phyloP scores from a whole-genome alignment of 768 basidiomycete genomes.

The Amanita jacksonii region DNA sequence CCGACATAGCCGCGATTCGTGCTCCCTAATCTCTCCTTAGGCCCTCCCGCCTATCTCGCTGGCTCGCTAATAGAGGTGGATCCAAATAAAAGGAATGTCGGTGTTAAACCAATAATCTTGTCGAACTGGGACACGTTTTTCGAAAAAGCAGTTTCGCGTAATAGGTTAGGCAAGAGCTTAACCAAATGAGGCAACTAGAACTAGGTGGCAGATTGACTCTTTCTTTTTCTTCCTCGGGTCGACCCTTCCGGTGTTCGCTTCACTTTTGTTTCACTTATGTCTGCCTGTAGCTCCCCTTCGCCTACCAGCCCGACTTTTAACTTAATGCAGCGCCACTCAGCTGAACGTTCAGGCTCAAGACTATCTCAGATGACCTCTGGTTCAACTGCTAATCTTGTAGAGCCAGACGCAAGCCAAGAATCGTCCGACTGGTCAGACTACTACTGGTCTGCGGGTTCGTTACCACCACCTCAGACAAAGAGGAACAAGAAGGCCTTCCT shows the following conservation, averaged over 20 bases:
- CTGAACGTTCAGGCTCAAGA: slow-evolving; percentile 8
- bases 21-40: no score
- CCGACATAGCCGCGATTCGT: no score
- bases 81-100: no score
- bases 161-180: background rate
- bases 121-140: no score
- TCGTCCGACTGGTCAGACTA: slow-evolving; percentile 15
- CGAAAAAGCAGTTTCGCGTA: no score
- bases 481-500: background rate
- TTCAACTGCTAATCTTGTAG: slow-evolving; percentile 13
- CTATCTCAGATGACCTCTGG: slow-evolving; percentile 11
- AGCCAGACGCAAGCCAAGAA: slow-evolving; percentile 13
- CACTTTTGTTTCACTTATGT: no score
- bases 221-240: background rate
- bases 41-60: no score
- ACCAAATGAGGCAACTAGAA: slow-evolving; percentile 8
- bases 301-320: background rate
- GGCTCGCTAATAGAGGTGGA: no score
- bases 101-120: no score
- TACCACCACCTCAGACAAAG: background rate
- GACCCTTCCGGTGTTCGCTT: background rate
- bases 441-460: slow-evolving; percentile 9
- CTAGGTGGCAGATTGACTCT: no score
- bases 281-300: background rate
- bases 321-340: background rate